Evolutionary conservation across 257 asterid genomes (phyloP), one percentile per base, ranked within the genome.

Genomic region (Solanum phureja): DNA sequence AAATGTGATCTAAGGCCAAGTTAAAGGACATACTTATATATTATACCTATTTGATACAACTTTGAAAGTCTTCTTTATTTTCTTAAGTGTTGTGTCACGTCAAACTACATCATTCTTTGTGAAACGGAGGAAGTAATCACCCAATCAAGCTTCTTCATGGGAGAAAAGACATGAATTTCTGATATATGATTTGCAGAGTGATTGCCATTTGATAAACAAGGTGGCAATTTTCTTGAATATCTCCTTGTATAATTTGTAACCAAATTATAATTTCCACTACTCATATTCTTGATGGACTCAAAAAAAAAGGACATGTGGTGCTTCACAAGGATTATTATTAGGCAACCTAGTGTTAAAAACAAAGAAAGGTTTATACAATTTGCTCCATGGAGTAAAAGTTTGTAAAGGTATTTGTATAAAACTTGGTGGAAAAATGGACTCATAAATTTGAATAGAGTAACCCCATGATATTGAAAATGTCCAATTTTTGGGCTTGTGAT

Each of bases 391-490:
- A 18, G 24, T 34, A 60, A 92, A 90, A 11, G 91, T 88, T 62
- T 92, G 90, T 24, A 87, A 89, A 7, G 92, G 92, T 21, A 86
- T 85, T 79, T 86, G 77, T 58, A 92, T 92, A 7, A 90, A 13
- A 91, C 93, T 93, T 7, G 91, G 94, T 7, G 92, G 92, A 42
- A 90, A 46, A 31, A 88, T 37, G n/a, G 88, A 52, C 35, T 90
- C 89, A 16, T 91, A 92, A 31, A 93, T 77, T 42, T 89, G 94
- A 83, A 91, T 83, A 1, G 96, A 89, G 72, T 93, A 93, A 40
- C 94, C 94, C 94, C 94, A 92, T 14, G 94, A 87, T 0, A 90
- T 88, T 0, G 94, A 90, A 76, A 93, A 19, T 16, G 93, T 90
- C 94, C 93, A 93, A 87, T 89, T 91, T 46, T 88, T 87, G 73